Base-by-base conservation (phyloP, 805 yeast species). In the Candida broadrunensis region DNA sequence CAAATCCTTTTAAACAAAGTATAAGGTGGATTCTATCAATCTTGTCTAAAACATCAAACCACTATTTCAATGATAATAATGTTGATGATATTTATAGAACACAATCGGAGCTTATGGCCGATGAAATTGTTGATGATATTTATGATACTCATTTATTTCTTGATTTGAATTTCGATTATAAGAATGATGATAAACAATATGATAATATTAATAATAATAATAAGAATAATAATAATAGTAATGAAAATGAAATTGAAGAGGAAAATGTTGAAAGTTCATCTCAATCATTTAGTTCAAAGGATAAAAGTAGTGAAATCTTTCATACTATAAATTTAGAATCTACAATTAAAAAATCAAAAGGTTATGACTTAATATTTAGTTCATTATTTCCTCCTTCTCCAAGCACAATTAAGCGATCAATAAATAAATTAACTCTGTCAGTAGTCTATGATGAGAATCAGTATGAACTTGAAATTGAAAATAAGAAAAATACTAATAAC, bases 71-170 rank as follows among this genome's bases (percentile, higher is more conserved):
- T n/a, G n/a, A n/a, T n/a, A n/a, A n/a, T n/a, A n/a, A n/a, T n/a
- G n/a, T n/a, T n/a, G n/a, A n/a, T n/a, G n/a, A n/a, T n/a, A n/a
- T n/a, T n/a, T 33, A 18, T 15, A 25, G 33, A 5, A 32, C 37
- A 23, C 35, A 18, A 11, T n/a, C 17, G 19, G 31, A 30, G 25
- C 17, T 8, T 4, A 25, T 24, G 21, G 14, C 33, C n/a, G 43
- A 45, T 33, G 26, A n/a, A 13, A 15, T 38, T n/a, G 24, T 42
- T 23, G 39, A 35, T 9, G 42, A 42, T 9, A 38, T 39, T 24
- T 34, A 33, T 18, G 39, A 38, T 6, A 38, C 24, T 18, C 31
- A 45, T 21, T 36, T 29, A 30, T 15, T 23, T 11, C 23, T 33
- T 21, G 20, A 17, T 36, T 15, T 36, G n/a, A 26, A 27, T 8